Base-by-base conservation (phyloP, 768 basidiomycete genomes). In the Hygrophorus pudorinus region DNA sequence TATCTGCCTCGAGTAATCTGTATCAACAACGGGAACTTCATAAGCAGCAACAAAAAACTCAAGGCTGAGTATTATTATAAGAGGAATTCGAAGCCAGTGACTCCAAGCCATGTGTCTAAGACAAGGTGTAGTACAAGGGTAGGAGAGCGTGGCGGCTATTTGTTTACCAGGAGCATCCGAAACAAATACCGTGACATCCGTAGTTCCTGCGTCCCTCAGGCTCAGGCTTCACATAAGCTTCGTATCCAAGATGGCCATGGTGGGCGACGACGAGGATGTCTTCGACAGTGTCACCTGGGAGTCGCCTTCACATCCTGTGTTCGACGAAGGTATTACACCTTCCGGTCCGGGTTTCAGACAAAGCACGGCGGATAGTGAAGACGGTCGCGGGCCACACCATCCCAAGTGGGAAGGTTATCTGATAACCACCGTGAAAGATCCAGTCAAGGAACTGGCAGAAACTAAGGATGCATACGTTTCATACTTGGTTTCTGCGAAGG, bases 381-480 rank as follows among this genome's bases (percentile, higher is more conserved):
- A 81, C 40, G 75, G 73, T 17, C 84, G 81, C 41, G 74, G 73
- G n/a, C 85, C 88, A 12, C 76, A 80, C 51, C 82, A 88, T 56
- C 86, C 88, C 41, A 90, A 88, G 64, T 91, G 88, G 88, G 89
- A 90, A 60, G 89, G 88, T 8, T 81, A 81, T 62, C 78, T 91
- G 48, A 72, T 83, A 41, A 85, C 84, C 18, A 68, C 70, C 37
- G 91, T 98, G 51, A 80, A 82, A 56, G 93, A 98, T 60, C 93
- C 94, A 21, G 79, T 91, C 50, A 97, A 94, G 61, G 93, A 97
- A 62, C 75, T 97, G 20, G 85, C 93, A 47, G 94, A 96, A 54
- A 94, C 92, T 27, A 97, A 96, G 68, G 94, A 99, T 58, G 84
- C 88, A 49, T 97, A 90, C 65, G 90, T 96, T 39, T 93, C 91